Percentiles rank a stretch among this genome's conserved stretches.
Evolutionary conservation across 768 basidiomycete species (phyloP).

Genomic region (Lyophyllum semitale): DNA sequence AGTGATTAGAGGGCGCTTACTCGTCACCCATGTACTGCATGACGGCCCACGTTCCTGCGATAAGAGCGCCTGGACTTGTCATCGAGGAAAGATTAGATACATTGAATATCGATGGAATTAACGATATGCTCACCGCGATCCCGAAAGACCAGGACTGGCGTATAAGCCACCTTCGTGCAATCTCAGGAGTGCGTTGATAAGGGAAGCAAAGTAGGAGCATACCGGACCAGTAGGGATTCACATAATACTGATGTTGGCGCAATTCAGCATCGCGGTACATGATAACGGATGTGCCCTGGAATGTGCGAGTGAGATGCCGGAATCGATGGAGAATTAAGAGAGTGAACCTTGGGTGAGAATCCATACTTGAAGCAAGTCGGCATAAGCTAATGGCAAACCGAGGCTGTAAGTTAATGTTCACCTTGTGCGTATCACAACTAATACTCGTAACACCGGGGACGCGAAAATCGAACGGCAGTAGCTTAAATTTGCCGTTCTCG

Average conservation of each 20-base stretch:
- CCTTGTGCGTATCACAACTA: slow-evolving; percentile 96
- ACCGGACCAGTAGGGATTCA: slow-evolving; percentile 81
- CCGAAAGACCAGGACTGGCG: slow-evolving; percentile 85
- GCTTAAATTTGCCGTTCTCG: slow-evolving; percentile 51
- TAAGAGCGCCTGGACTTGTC: slow-evolving; percentile 81
- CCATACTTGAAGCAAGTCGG: slow-evolving; percentile 62
- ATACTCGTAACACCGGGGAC: slow-evolving; percentile 92
- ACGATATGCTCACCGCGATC: slow-evolving; percentile 68
- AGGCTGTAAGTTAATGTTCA: slow-evolving; percentile 23
- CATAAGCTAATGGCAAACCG: neutral
- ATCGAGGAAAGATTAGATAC: neutral
- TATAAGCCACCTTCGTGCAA: slow-evolving; percentile 74
- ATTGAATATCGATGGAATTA: neutral
- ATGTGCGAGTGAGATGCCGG: neutral
- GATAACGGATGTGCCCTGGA: slow-evolving; percentile 86
- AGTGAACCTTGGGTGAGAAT: slow-evolving; percentile 83
- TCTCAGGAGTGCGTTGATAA: neutral
- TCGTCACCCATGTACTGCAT: slow-evolving; percentile 91
- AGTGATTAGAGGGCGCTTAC: slow-evolving; percentile 43
- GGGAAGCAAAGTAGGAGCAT: slow-evolving; percentile 18
- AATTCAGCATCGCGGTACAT: slow-evolving; percentile 88
- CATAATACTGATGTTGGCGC: slow-evolving; percentile 83
- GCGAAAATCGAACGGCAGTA: slow-evolving; percentile 85
- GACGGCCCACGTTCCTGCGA: slow-evolving; percentile 96
- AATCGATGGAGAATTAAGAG: neutral